A percentile compares a stretch with the other conserved stretches of the same genome.
Conservation (phyloP, 2,329 filamentous ascomycete species). For the Zelopaecilomyces penicillatus region DNA sequence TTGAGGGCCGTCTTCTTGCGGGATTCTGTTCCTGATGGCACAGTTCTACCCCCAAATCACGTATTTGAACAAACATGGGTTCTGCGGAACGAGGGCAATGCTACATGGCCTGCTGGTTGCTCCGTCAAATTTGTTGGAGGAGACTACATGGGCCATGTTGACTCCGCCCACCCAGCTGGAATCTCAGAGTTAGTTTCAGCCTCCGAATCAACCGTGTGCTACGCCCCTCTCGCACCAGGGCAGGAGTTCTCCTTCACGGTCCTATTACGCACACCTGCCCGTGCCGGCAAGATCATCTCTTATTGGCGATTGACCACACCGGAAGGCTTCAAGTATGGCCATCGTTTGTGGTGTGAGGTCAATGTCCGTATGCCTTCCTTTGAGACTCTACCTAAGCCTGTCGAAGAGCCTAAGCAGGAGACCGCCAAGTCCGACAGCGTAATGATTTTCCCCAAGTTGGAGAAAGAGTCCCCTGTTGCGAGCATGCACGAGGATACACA, state of each 20-base stretch:
- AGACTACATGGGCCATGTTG: constrained; percentile 91
- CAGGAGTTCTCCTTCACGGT: constrained; percentile 76
- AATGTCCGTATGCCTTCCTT: constrained; percentile 45
- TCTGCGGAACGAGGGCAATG: constrained; percentile 72
- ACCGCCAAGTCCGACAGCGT: constrained; percentile 41
- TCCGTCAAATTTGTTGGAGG: constrained; percentile 87
- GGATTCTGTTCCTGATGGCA: constrained; percentile 74
- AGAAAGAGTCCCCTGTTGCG: constrained; percentile 80
- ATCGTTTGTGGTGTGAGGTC: constrained; percentile 93
- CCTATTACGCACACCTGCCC: constrained; percentile 69
- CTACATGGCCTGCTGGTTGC: constrained; percentile 80
- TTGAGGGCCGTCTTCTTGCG: constrained; percentile 58
- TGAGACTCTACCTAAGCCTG: constrained; percentile 18
- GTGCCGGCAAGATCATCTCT: constrained; percentile 74
- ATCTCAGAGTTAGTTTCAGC: constrained; percentile 68
- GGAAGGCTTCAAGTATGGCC: constrained; percentile 76
- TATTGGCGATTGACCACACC: constrained; percentile 91
- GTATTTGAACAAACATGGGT: constrained; percentile 89
- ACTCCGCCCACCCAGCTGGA: constrained; percentile 70
- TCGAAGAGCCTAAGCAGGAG: constrained; percentile 19
- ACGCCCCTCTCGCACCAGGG: constrained; percentile 60
- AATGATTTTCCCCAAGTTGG: constrained; percentile 96
- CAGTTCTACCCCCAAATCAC: constrained; percentile 57
- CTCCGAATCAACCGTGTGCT: constrained; percentile 73
- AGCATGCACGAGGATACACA: constrained; percentile 64